Percentiles rank a stretch among this genome's conserved stretches.
These are phyloP conservation scores for Trifolium repens DNA, from an alignment of 306 rosid species.

Conservation along the genomic window DNA sequence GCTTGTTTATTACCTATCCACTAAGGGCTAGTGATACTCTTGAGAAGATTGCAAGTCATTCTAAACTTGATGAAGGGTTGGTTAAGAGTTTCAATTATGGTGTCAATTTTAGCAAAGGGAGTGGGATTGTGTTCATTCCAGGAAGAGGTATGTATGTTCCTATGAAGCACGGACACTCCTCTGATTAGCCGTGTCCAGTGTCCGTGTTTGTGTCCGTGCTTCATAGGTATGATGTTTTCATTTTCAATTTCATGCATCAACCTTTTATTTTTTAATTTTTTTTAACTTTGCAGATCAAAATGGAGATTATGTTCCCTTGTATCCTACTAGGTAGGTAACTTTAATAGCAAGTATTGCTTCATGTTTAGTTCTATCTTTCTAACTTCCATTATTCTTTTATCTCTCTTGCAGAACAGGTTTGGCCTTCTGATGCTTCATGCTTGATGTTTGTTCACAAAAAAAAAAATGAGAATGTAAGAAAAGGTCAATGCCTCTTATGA, in stretches of 20 bases:
- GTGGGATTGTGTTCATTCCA: conserved; percentile 61
- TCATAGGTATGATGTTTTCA: background rate
- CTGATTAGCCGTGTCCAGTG: too few relatives aligned
- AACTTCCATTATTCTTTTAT: conserved; percentile 40
- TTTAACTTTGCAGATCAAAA: conserved; percentile 54
- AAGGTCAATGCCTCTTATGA: background rate
- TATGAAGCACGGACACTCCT: background rate
- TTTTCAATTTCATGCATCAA: background rate
- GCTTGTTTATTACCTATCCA: conserved; percentile 75
- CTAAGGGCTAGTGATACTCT: conserved; percentile 46
- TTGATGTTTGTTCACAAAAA: conserved; percentile 21
- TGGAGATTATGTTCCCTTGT: conserved; percentile 53
- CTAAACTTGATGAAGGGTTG: conserved; percentile 40
- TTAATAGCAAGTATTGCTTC: conserved; percentile 5
- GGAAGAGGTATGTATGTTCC: conserved; percentile 60
- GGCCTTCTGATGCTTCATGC: conserved; percentile 40
- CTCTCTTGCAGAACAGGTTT: conserved; percentile 60
- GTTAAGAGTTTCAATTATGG: conserved; percentile 45
- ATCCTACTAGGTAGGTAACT: conserved; percentile 61
- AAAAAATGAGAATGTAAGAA: background rate
- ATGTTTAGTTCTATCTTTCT: conserved; percentile 27
- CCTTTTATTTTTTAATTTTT: background rate
- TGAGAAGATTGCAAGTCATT: conserved; percentile 25
- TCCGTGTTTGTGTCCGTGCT: too few relatives aligned
- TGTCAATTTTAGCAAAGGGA: conserved; percentile 57